Base-by-base conservation (phyloP, 306 rosid species). In the Carpinus fangiana region DNA sequence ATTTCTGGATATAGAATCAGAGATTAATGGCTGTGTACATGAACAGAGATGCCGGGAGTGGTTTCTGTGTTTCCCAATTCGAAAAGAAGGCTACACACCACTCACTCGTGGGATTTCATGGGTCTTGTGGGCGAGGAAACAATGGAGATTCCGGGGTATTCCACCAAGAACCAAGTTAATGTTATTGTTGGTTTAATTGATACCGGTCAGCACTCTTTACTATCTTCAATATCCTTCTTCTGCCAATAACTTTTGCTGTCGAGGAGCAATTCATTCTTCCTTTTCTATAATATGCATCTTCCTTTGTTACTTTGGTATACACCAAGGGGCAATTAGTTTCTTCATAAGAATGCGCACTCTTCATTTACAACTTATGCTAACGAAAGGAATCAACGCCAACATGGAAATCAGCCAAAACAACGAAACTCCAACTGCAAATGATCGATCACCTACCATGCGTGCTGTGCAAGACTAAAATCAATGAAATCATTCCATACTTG, bases 21-120 rank as follows among this genome's bases (percentile, higher is more conserved):
- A 36, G 53, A 62, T 28, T 26, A 48, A 66, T 79, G 71, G 48
- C 36, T 77, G n/a, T 76, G 74, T 75, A 62, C 61, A 82, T 67
- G 90, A 72, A 82, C 91, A 92, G 94, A 79, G 80, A 92, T 92
- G 87, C 75, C 86, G 0, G 91, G 90, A 60, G 97, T 92, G 59
- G 87, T 92, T 75, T 92, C 94, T 66, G 97, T 90, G 60, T 90
- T 92, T 77, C 97, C 92, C 38, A 92, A 90, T 81, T 70, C 76
- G 9, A 92, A 87, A 80, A 90, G 97, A 81, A 87, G 57, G 48
- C 70, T 92, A 60, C 94, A 92, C 81, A 92, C 94, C 31, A 92
- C 97, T 61, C 97, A 92, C 84, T 92, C 94, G 34, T 92, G 97
- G 94, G 88, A 87, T 77, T 92, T 92, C 80, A 90, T 92, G 87